Conservation (phyloP, 305 asterid species). For the Caryopteris hybrid region DNA sequence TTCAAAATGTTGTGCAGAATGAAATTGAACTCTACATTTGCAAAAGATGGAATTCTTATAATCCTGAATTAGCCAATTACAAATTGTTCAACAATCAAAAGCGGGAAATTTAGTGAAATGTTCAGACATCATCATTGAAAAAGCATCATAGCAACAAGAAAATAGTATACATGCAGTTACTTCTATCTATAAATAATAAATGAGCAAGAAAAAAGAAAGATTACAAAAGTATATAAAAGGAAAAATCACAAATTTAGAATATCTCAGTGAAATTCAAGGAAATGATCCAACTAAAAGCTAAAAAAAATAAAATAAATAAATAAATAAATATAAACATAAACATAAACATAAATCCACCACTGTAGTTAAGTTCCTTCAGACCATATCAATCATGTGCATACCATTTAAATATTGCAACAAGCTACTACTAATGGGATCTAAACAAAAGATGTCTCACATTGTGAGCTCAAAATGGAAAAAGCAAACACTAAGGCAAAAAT, state of each 20-base stretch:
- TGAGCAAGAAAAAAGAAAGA: conserved; percentile 32
- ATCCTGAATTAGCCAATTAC: conserved; percentile 43
- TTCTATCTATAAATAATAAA: conserved; percentile 6
- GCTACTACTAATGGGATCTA: background rate
- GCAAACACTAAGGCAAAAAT: background rate
- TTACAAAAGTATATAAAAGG: background rate
- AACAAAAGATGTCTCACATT: background rate
- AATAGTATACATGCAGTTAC: background rate
- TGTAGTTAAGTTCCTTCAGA: no score
- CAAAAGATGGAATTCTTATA: conserved; percentile 82
- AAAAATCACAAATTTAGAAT: background rate
- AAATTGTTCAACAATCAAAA: background rate
- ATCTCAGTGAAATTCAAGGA: background rate
- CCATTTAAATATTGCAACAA: background rate
- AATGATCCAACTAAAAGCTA: background rate
- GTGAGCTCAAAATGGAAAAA: background rate
- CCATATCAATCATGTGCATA: background rate
- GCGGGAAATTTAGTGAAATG: background rate
- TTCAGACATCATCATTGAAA: background rate
- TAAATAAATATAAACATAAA: no score
- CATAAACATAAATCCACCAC: background rate
- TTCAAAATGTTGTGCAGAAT: no score
- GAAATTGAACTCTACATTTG: no score
- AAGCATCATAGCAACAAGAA: background rate
- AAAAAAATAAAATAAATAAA: no score